These are phyloP conservation scores for Phoma sp. DNA, from an alignment of 2,329 filamentous ascomycete genomes.

Conservation along the genomic window DNA sequence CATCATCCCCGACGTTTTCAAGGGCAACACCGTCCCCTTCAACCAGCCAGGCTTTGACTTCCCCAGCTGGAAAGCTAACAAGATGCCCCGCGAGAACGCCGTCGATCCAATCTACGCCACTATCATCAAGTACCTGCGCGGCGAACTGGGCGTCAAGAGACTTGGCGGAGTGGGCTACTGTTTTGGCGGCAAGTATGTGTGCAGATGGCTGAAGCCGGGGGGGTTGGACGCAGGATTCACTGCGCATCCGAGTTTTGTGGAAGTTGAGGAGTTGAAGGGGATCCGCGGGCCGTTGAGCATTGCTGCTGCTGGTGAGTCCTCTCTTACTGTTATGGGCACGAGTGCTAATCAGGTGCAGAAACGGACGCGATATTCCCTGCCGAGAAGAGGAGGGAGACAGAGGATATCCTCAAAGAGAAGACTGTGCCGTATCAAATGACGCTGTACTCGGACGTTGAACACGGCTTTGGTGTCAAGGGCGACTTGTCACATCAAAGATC, in stretches of 20 bases:
- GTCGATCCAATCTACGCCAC: conserved; percentile 63
- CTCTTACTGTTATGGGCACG: neutral
- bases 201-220: conserved; percentile 68
- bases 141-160: conserved; percentile 60
- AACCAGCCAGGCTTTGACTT: conserved; percentile 61
- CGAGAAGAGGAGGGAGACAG: conserved; percentile 63
- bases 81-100: conserved; percentile 48
- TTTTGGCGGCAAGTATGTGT: conserved; percentile 70
- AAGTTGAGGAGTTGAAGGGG: conserved; percentile 64
- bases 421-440: conserved; percentile 75
- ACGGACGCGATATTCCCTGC: conserved; percentile 66
- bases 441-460: conserved; percentile 73
- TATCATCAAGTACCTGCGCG: conserved; percentile 65
- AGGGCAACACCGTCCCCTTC: conserved; percentile 67
- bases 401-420: conserved; percentile 64
- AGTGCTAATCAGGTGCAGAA: conserved; percentile 49
- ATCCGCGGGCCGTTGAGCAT: conserved; percentile 67
- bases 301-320: conserved; percentile 58
- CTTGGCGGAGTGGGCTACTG: conserved; percentile 76
- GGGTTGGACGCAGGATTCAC: conserved; percentile 74
- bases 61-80: conserved; percentile 56
- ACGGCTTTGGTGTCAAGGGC: conserved; percentile 77
- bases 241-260: conserved; percentile 80
- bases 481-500: conserved; percentile 65
- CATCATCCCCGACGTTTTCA: conserved; percentile 74